Conservation (phyloP, 1,284 basidiomycete genomes). For the Mixia osmundae region DNA sequence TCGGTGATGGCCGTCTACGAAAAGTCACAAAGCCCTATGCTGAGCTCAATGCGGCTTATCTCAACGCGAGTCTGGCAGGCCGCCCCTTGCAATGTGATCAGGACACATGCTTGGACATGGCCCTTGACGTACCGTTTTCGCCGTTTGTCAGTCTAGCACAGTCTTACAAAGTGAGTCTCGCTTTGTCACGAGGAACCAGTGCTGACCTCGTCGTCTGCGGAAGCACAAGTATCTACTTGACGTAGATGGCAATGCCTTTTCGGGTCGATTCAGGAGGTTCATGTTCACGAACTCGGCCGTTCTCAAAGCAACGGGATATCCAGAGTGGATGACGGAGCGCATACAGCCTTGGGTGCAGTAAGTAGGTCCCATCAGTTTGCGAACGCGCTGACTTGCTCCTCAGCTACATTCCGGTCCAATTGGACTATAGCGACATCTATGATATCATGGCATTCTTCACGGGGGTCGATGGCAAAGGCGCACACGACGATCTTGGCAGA, state of each 20-base stretch:
- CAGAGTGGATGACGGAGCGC: constrained; percentile 26
- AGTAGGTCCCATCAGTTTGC: background rate
- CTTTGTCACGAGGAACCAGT: too few relatives aligned
- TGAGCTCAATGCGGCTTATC: too few relatives aligned
- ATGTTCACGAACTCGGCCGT: constrained; percentile 26
- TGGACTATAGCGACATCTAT: constrained; percentile 18
- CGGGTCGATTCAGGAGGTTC: constrained; percentile 20
- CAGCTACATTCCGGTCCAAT: constrained; percentile 17
- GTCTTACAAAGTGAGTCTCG: constrained; percentile 7
- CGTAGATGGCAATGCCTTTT: constrained; percentile 26
- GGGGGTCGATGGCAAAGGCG: constrained; percentile 23
- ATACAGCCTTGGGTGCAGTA: constrained; percentile 22
- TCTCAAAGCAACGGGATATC: constrained; percentile 24
- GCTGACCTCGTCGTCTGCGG: too few relatives aligned
- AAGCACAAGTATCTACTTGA: constrained; percentile 3
- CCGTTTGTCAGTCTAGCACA: background rate
- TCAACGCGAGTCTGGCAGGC: constrained; percentile 18
- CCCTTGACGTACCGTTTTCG: too few relatives aligned
- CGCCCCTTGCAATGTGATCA: constrained; percentile 17
- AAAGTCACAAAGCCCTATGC: too few relatives aligned
- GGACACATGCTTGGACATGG: constrained; percentile 14
- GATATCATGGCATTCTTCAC: constrained; percentile 27
- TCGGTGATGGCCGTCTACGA: too few relatives aligned
- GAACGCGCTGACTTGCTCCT: background rate
- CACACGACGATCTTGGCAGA: constrained; percentile 22